Evolutionary conservation across 1,284 basidiomycete genomes (phyloP).

Genomic region (Amylostereum areolatum): DNA sequence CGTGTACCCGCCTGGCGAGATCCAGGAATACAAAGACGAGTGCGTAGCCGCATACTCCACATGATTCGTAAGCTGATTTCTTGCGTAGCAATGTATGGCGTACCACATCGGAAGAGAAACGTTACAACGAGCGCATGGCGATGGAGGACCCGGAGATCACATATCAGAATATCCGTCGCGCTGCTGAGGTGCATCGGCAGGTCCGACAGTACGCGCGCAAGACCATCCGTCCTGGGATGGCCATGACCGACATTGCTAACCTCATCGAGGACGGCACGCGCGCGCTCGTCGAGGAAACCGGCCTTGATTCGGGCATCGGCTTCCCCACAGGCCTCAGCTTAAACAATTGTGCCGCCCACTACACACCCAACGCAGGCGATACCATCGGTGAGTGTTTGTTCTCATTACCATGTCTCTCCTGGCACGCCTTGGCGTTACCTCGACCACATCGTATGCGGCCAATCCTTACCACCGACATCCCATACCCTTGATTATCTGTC

Average conservation of each 20-base stretch:
- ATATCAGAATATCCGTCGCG: conserved; percentile 87
- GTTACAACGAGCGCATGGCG: conserved; percentile 73
- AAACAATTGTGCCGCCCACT: conserved; percentile 97
- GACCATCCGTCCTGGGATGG: conserved; percentile 89
- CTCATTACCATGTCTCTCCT: no score
- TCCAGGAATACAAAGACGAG: conserved; percentile 91
- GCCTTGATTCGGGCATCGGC: conserved; percentile 82
- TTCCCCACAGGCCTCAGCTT: conserved; percentile 96
- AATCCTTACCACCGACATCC: no score
- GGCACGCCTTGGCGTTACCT: no score
- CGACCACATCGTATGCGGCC: no score
- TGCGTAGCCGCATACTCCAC: conserved; percentile 28
- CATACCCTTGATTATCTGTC: no score
- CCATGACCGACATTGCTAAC: conserved; percentile 92
- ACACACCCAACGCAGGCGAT: conserved; percentile 94
- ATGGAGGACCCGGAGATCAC: conserved; percentile 77
- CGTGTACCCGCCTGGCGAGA: conserved; percentile 87
- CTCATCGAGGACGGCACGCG: conserved; percentile 90
- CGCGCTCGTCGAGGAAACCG: conserved; percentile 87
- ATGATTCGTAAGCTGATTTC: conserved; percentile 6
- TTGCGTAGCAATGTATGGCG: conserved; percentile 73
- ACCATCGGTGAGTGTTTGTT: conserved; percentile 67
- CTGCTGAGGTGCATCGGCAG: conserved; percentile 94
- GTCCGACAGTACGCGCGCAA: conserved; percentile 82
- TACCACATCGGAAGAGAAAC: conserved; percentile 87